Evolutionary conservation across 2,329 filamentous ascomycete genomes (phyloP), one percentile per base, ranked within the genome.

Genomic region (Stachybotrys echinatus): DNA sequence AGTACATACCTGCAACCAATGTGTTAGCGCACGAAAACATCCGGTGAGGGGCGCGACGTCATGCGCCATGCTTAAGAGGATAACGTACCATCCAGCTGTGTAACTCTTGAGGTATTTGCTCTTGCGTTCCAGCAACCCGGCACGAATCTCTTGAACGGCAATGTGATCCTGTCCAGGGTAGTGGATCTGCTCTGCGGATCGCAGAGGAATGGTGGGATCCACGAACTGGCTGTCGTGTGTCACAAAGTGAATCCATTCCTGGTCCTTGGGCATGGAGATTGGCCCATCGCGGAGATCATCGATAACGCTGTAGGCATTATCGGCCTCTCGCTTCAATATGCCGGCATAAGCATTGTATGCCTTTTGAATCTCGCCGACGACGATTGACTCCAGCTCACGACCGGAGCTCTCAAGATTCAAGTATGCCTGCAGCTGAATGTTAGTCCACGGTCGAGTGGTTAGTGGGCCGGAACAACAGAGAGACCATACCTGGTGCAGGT

Each of bases 21-120:
- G 20, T 8, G 48, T 58, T 49, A 58, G 52, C 21, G 31, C 27
- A 23, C 7, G 23, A 31, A 40, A 27, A 42, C 31, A 47, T 6
- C 21, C 5, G 12, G 18, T 2, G 38, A 34, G 17, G 48, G 27
- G 14, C 14, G 27, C 27, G 27, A 4, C 12, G 34, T 45, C 44
- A 21, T 17, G 27, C 27, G 27, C 27, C 10, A 10, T n/a, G 12
- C 10, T 34, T n/a, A n/a, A 45, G 39, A 34, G 8, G 12, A 45
- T 22, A 12, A 63, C 85, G 71, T 75, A 92, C 92, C 92, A 97
- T 64, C 92, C 92, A 22, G 91, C 88, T 7, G 92, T 94, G 68
- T 96, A 96, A 67, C 92, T 96, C 75, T 96, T 97, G 54, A 99
- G 74, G 63, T 97, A 99, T 66, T 97, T 99, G 80, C 91, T 96